Evolutionary conservation across 495 filamentous ascomycete species (phyloP), one percentile per base, ranked within the genome.

Genomic region (Astrocystis sublimbata): DNA sequence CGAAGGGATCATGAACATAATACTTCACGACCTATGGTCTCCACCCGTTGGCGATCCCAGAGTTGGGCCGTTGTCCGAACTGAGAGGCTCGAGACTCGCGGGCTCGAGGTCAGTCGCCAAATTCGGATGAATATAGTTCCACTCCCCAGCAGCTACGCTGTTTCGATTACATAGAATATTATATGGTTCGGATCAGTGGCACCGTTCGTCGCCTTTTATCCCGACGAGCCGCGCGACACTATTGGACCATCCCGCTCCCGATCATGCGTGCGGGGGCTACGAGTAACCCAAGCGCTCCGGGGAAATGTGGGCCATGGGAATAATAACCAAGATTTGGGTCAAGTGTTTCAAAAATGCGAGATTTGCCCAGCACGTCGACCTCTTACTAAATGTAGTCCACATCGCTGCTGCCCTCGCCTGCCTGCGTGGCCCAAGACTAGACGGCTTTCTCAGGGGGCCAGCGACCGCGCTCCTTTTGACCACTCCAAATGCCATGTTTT

Each of bases 321-420:
- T 56, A 35, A 28, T 43, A 10, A 19, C 24, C 30, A 24, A 42
- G 35, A 54, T 38, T 26, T 42, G 13, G 33, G 6, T n/a, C 19
- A 40, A 40, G 38, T 46, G 54, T 58, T 46, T 45, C 35, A 30
- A 58, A n/a, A 43, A 23, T 33, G 38, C 40, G 10, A 58, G 30
- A 46, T 33, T 41, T 26, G 19, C 19, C 31, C 23, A 23, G 49
- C 36, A 26, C 17, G 13, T 31, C 31, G 28, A 38, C 21, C 19
- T 17, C 31, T 13, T 35, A 46, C n/a, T 8, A n/a, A n/a, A n/a
- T n/a, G n/a, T n/a, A 7, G 31, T 21, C 36, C 24, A 19, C n/a
- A 26, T 6, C 15, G 15, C 23, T 42, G 19, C 24, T 5, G 23
- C 13, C 26, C 17, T 10, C 8, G 12, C 21, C 21, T 7, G 23